Base-by-base conservation (phyloP, 164 flowering plant genomes). In the Protea cynaroides region DNA sequence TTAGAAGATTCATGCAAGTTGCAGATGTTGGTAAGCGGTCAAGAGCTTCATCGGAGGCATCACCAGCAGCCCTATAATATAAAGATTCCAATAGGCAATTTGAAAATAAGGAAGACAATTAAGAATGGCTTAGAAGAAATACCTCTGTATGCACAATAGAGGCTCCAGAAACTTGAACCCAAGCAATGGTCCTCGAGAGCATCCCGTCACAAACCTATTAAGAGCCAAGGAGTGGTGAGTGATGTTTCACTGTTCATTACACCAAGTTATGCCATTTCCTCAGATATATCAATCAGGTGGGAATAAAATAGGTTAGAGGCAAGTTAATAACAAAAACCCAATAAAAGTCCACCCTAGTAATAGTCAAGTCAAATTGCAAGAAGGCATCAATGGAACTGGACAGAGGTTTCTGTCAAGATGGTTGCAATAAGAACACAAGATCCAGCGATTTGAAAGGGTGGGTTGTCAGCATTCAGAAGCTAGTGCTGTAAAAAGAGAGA, bases 1-100 rank as follows among this genome's bases (percentile, higher is more conserved):
- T 95, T 34, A 95, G 77, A 74, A 95, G 97, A 80, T 95, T 95
- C 97, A 95, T 95, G 72, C 97, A 95, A 65, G 99, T 95, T 34
- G 99, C 96, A 36, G 99, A 82, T 25, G 99, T 95, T 43, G 99
- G 99, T 69, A 95, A 75, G 10, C 99, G 80, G 29, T 88, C 95
- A 40, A 95, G 85, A 71, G 83, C 82, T 79, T 89, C 97, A 37
- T 85, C 92, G 64, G 93, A 76, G 58, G 86, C 89, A 81, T 62
- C 77, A 57, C 91, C 97, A 70, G 81, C 96, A 75, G 96, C 88
- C 79, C 99, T 93, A 56, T 59, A 67, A 36, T 15, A 29, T 57
- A n/a, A 38, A 64, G 53, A 68, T 23, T 23, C 24, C 29, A 71
- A 37, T 59, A 37, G 61, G 55, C 19, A 58, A 56, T 11, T 56